These are phyloP conservation scores for Rhododendron ferrugineum DNA, from an alignment of 148 eudicot species.

Conservation along the genomic window DNA sequence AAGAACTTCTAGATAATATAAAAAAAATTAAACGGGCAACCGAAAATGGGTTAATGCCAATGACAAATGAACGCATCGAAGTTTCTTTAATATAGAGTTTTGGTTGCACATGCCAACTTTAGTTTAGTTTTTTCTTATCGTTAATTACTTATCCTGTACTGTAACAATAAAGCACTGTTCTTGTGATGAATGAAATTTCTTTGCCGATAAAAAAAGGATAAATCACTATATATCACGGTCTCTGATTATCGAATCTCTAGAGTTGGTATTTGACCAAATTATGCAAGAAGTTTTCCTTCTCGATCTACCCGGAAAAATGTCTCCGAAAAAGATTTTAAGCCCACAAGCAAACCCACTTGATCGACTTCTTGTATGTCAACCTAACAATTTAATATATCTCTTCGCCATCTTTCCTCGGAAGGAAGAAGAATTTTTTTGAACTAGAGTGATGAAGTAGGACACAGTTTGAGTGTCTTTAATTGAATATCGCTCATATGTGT, in stretches of 20 bases:
- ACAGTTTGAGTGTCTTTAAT: too few relatives aligned
- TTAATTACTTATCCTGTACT: background rate
- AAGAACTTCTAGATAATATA: background rate
- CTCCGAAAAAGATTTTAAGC: background rate
- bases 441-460: too few relatives aligned
- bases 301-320: background rate
- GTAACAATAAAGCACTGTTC: background rate
- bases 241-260: background rate
- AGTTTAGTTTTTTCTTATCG: background rate
- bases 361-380: background rate
- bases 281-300: background rate
- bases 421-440: too few relatives aligned
- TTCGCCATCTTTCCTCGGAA: too few relatives aligned
- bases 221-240: background rate
- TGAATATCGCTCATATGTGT: too few relatives aligned
- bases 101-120: background rate
- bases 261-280: background rate
- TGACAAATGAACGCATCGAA: background rate
- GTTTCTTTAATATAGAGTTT: background rate
- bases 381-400: background rate
- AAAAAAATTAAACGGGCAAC: background rate
- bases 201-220: too few relatives aligned
- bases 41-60: background rate
- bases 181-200: too few relatives aligned
- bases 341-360: background rate